A percentile compares a stretch with the other conserved stretches of the same genome.
Conservation (phyloP, 2,329 filamentous ascomycete species). For the Diaporthe humulicola region DNA sequence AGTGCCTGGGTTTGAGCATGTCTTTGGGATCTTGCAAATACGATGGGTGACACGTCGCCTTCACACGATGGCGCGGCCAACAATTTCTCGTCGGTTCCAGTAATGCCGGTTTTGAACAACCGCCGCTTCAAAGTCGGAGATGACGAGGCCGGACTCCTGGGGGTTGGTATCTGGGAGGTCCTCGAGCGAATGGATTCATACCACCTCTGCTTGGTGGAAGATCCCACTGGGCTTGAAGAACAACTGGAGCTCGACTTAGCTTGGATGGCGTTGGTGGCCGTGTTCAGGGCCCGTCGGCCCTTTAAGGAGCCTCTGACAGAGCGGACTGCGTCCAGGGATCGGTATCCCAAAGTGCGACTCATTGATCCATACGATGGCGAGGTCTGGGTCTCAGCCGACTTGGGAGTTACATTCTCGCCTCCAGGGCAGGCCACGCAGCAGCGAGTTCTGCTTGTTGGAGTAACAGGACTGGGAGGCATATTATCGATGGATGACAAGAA, state of each 20-base stretch:
- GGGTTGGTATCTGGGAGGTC: constrained; percentile 34
- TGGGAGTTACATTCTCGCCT: constrained; percentile 33
- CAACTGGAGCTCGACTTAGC: neutral
- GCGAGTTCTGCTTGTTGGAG: constrained; percentile 16
- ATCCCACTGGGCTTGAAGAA: constrained; percentile 28
- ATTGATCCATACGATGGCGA: constrained; percentile 2
- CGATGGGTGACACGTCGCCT: neutral
- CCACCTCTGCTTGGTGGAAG: constrained; percentile 33
- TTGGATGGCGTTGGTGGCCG: constrained; percentile 31
- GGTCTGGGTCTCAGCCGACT: constrained; percentile 2
- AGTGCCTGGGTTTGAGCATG: neutral
- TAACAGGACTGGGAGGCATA: constrained; percentile 13
- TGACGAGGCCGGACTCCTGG: constrained; percentile 22
- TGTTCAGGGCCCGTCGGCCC: constrained; percentile 10
- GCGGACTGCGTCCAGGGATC: constrained; percentile 35
- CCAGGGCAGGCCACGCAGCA: constrained; percentile 33
- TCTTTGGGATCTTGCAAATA: neutral
- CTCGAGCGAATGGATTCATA: constrained; percentile 34
- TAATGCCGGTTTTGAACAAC: neutral
- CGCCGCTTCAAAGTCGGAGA: constrained; percentile 23
- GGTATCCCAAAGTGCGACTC: constrained; percentile 23
- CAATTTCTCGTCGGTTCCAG: neutral
- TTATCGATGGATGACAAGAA: neutral
- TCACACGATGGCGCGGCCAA: neutral
- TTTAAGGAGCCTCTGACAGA: constrained; percentile 27